phyloP scores from a whole-genome alignment of 768 basidiomycete species.

The Piloderma croceum region DNA sequence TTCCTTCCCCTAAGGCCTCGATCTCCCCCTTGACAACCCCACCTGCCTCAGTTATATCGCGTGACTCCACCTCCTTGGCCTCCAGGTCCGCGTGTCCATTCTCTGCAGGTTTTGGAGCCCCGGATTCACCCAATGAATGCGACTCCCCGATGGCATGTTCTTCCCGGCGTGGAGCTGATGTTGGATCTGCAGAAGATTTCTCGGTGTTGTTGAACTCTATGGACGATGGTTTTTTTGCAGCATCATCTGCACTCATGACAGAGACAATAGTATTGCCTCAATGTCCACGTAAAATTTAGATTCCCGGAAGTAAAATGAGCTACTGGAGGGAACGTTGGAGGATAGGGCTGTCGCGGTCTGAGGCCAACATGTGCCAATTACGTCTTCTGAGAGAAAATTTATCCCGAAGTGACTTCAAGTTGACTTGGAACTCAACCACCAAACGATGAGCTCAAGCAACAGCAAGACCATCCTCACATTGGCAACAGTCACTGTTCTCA shows the following conservation, averaged over 20 bases:
- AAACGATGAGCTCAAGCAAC: too few relatives aligned
- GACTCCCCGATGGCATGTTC: too few relatives aligned
- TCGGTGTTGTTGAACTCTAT: not conserved
- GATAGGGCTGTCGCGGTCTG: too few relatives aligned
- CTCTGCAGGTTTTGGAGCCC: not conserved
- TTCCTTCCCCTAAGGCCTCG: not conserved
- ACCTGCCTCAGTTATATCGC: not conserved
- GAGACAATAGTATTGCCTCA: too few relatives aligned
- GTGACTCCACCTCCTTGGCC: not conserved
- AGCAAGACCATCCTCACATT: slow-evolving; percentile 34
- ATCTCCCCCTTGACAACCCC: not conserved
- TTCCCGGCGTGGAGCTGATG: not conserved
- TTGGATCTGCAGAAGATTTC: not conserved
- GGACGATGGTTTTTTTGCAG: not conserved
- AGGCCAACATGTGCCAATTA: too few relatives aligned
- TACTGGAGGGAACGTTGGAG: too few relatives aligned
- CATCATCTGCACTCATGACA: not conserved
- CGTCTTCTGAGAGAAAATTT: too few relatives aligned
- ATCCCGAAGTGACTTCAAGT: too few relatives aligned
- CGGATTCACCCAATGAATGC: too few relatives aligned
- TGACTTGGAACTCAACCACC: too few relatives aligned
- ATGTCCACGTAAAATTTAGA: too few relatives aligned
- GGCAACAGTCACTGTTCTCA: slow-evolving; percentile 41
- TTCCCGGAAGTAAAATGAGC: too few relatives aligned
- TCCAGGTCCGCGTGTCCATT: not conserved